A percentile compares a stretch with the other conserved stretches of the same genome.
Evolutionary conservation across 192 early-diverging fungal genomes (phyloP).

Genomic region (Piromyces sp.): DNA sequence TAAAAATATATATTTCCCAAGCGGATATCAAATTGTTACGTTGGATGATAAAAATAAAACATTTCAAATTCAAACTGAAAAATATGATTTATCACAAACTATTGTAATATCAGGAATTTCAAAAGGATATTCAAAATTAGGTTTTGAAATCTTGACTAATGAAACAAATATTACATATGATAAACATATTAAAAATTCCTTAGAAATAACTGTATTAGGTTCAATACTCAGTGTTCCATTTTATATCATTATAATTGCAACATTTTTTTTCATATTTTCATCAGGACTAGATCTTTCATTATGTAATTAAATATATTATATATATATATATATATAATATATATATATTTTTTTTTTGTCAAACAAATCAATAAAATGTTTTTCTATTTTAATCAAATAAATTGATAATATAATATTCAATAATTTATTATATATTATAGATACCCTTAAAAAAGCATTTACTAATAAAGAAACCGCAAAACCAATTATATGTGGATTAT

Average conservation of each 20-base stretch:
- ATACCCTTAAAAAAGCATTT: background rate
- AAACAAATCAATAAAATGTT: no score
- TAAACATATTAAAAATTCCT: background rate
- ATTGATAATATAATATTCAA: no score
- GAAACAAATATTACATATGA: background rate
- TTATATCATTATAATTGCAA: background rate
- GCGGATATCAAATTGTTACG: background rate
- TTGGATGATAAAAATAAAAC: background rate
- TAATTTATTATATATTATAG: background rate
- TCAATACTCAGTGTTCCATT: background rate
- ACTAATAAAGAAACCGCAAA: background rate
- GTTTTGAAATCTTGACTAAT: background rate
- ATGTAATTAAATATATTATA: background rate
- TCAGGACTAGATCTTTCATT: background rate
- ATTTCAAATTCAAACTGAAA: background rate
- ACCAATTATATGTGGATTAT: background rate
- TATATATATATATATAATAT: no score
- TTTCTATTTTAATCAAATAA: no score
- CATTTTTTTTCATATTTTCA: background rate
- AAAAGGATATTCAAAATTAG: background rate
- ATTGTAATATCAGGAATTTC: background rate
- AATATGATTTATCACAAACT: background rate
- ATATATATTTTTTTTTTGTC: no score
- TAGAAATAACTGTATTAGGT: background rate
- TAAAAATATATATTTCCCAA: background rate